Base-by-base conservation (phyloP, 768 basidiomycete genomes). In the Hericium rajendrae region DNA sequence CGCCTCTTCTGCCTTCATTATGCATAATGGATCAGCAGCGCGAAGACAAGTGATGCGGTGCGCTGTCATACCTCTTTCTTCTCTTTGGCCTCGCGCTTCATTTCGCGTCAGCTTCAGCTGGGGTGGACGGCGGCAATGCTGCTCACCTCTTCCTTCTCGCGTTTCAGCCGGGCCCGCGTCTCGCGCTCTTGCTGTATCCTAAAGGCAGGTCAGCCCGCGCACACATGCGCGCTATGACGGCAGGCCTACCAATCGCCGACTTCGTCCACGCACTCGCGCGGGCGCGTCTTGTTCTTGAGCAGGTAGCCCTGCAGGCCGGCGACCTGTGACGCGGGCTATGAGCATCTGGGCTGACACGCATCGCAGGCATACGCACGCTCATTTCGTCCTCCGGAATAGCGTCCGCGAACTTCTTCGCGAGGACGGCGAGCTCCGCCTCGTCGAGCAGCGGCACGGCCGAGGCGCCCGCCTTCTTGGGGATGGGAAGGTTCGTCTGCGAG, bases 281-380 rank as follows among this genome's bases (percentile, higher is more conserved):
- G 91, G n/a, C 91, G 84, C 12, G 91, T 85, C 78, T 93, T 91
- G 71, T 92, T 92, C 78, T 87, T 88, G 57, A 91, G 76, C 40
- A 93, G 77, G 68, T 92, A 92, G 2, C 91, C 91, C 74, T 92
- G 91, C 62, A 92, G 77, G 51, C 80, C 76, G 26, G 91, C 91
- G 57, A 92, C 88, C 88, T 90, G 65, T 37, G 38, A 56, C 20
- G 38, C 22, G 32, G 37, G 37, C 56, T 56, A 40, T 58, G 57
- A 59, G 55, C 53, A 12, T 49, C 20, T 9, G n/a, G 39, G n/a
- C 37, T 20, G 48, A 48, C n/a, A 9, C n/a, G 16, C 16, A 46
- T 16, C 43, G 16, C 43, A n/a, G n/a, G 43, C 16, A 6, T 48
- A 75, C 86, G 63, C 66, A 93, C 91, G 67, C 91, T 92, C 50